Conservation (phyloP, 2,329 filamentous ascomycete genomes). For the Scytalidium sp. region DNA sequence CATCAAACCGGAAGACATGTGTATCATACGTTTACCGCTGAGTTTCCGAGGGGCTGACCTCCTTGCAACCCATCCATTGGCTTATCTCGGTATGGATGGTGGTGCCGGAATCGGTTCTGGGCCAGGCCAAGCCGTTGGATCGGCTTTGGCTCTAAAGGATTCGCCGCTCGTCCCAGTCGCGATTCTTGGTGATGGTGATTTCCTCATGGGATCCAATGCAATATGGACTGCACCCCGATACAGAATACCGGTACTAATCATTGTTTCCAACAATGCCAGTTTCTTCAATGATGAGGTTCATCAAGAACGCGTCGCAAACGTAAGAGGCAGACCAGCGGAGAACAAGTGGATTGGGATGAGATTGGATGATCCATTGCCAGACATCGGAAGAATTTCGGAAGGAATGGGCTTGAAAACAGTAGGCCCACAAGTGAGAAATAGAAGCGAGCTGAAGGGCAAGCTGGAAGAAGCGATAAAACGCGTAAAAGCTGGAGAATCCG, state of each 20-base stretch:
- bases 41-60: not conserved
- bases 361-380: conserved; percentile 3
- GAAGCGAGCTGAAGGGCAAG: not conserved
- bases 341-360: conserved; percentile 8
- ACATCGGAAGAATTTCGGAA: conserved; percentile 2
- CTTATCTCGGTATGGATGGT: conserved; percentile 2
- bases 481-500: not conserved
- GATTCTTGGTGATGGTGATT: conserved; percentile 4
- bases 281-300: conserved; percentile 8
- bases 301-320: conserved; percentile 4
- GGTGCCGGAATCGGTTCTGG: conserved; percentile 3
- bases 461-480: not conserved
- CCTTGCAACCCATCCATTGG: not conserved
- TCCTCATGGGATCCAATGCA: not conserved
- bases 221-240: conserved; percentile 4
- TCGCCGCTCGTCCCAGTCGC: not conserved
- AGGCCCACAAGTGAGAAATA: not conserved
- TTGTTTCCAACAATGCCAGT: conserved; percentile 3
- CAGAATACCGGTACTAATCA: not conserved
- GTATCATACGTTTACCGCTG: conserved; percentile 2
- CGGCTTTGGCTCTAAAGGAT: conserved; percentile 3
- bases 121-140: conserved; percentile 4
- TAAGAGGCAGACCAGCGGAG: conserved; percentile 3
- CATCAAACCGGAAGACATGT: conserved; percentile 3
- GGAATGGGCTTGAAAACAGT: not conserved